A percentile compares a stretch with the other conserved stretches of the same genome.
These are phyloP conservation scores for Suillus plorans DNA, from an alignment of 768 basidiomycete species.

Conservation along the genomic window DNA sequence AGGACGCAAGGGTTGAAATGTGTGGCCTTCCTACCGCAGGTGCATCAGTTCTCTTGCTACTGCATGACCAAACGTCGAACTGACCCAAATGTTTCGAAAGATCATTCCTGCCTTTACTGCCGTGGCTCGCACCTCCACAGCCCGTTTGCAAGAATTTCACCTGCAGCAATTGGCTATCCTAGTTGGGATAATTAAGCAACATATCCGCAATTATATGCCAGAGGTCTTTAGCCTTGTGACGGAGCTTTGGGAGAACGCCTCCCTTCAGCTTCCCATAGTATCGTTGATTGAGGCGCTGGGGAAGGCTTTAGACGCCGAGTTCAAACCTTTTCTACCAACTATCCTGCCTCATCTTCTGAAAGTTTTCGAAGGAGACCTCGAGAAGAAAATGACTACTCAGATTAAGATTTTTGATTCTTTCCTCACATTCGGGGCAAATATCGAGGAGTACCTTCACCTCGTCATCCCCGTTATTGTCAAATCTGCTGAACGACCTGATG, in stretches of 20 bases:
- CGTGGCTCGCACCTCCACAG: slow-evolving; percentile 80
- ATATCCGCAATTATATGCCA: slow-evolving; percentile 88
- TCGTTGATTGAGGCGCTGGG: slow-evolving; percentile 91
- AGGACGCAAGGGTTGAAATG: slow-evolving; percentile 97
- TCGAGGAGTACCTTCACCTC: slow-evolving; percentile 97
- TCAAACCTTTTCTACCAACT: slow-evolving; percentile 91
- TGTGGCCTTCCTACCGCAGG: slow-evolving; percentile 92
- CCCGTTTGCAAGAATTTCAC: slow-evolving; percentile 88
- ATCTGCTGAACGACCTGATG: slow-evolving; percentile 83
- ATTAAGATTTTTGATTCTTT: slow-evolving; percentile 94
- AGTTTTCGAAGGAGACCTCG: slow-evolving; percentile 87
- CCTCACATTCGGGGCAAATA: slow-evolving; percentile 91
- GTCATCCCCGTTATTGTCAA: slow-evolving; percentile 93
- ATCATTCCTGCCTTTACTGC: slow-evolving; percentile 94
- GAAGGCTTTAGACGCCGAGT: slow-evolving; percentile 93
- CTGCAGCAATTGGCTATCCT: slow-evolving; percentile 94
- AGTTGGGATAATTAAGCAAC: slow-evolving; percentile 95
- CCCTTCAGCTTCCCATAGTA: slow-evolving; percentile 89
- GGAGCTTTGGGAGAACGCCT: slow-evolving; percentile 85
- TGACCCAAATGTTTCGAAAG: slow-evolving; percentile 33
- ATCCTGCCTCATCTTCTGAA: slow-evolving; percentile 88
- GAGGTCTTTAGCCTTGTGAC: slow-evolving; percentile 83
- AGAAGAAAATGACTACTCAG: slow-evolving; percentile 75
- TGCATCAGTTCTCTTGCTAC: slow-evolving; percentile 30
- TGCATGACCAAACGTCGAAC: neutral